Evolutionary conservation across 176 grass and related monocot species (phyloP).

Genomic region (Puccinellia tenuiflora): DNA sequence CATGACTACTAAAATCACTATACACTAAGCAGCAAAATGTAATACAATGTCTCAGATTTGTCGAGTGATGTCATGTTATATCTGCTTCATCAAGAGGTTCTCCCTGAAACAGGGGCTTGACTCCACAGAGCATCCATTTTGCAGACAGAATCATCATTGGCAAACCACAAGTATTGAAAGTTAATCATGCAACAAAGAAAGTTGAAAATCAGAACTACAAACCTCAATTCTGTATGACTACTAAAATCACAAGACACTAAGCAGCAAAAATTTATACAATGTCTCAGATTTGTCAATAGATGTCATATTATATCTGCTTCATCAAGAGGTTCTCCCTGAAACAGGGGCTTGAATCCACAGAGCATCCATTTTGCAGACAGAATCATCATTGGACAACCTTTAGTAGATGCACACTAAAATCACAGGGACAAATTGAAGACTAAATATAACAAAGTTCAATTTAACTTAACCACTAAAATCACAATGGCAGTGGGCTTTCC

Average conservation of each 20-base stretch:
- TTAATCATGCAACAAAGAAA: not conserved
- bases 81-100: slow-evolving; percentile 39
- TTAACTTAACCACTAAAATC: not conserved
- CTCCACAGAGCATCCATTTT: slow-evolving; percentile 47
- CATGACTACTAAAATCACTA: not conserved
- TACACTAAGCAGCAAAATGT: not conserved
- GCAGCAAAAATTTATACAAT: not conserved
- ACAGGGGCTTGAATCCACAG: slow-evolving; percentile 40
- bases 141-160: slow-evolving; percentile 44
- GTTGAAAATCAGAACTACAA: not conserved
- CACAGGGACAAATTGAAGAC: not conserved
- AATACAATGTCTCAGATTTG: not conserved
- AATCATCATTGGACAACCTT: not conserved
- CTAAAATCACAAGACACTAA: not conserved
- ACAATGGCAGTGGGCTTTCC: not conserved
- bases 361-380: slow-evolving; percentile 50
- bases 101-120: slow-evolving; percentile 40
- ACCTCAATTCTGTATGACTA: not conserved
- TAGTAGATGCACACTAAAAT: not conserved
- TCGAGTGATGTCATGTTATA: slow-evolving; percentile 19
- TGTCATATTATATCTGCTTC: slow-evolving; percentile 34
- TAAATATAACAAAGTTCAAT: not conserved
- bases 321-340: slow-evolving; percentile 52
- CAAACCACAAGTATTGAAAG: not conserved
- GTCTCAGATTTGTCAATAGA: slow-evolving; percentile 31